Base-by-base conservation (phyloP, 257 asterid genomes). In the Scutellaria galericulata region DNA sequence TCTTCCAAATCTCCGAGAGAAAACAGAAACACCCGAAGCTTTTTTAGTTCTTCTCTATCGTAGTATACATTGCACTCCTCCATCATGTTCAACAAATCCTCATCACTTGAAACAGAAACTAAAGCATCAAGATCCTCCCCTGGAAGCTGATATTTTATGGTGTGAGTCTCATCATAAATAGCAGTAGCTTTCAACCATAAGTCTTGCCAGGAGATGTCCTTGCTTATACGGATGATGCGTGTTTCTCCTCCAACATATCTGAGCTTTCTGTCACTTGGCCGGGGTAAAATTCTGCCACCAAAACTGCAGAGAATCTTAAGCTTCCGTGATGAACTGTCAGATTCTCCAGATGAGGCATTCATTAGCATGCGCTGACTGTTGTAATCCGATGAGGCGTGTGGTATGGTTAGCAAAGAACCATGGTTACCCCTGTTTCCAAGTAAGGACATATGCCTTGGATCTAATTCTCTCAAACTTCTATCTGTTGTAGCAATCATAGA, bases 191-290 rank as follows among this genome's bases (percentile, higher is more conserved):
- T 91, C 76, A 75, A 79, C 89, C 90, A 85, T 65, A 93, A 71
- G 68, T 85, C 93, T 68, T 80, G 80, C 96, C 96, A 91, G 66
- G 84, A 57, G 64, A 91, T 83, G 64, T 89, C 88, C 85, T 85
- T 88, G 81, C 88, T 82, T 71, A 93, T 80, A 66, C 90, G 82
- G 75, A 89, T 82, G 11, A 93, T 88, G 83, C 96, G 93, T 22
- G 96, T 93, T 83, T 93, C 98, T 65, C 98, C 98, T 42, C 98
- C 98, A 60, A 88, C 97, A 78, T 93, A 93, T 81, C 97, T 86
- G 83, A 91, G 94, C 70, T 83, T 88, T 66, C 97, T 95, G 81
- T 93, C 98, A 80, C 95, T 82, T 18, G 98, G 98, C 60, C 98
- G 86, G 47, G 98, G 97, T 46, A 93, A 75, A 45, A 93, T 89